Conservation (phyloP, 2,329 filamentous ascomycete species). For the Xylaria sp. region DNA sequence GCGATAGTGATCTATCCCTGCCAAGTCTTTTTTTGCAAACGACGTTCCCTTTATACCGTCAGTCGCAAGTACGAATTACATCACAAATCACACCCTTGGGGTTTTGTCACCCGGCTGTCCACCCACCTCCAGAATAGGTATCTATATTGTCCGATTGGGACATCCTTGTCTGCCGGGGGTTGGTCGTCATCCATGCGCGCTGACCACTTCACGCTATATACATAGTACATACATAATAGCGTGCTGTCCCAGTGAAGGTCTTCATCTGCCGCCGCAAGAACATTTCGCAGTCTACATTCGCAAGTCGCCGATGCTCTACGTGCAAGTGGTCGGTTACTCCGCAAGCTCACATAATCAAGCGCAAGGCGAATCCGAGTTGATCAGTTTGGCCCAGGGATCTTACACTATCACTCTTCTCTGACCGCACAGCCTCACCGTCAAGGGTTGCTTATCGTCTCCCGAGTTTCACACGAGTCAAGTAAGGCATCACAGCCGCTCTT, state of each 20-base stretch:
- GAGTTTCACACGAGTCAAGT: constrained; percentile 14
- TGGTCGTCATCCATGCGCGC: background rate
- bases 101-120: constrained; percentile 14
- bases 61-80: constrained; percentile 5
- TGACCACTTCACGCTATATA: background rate
- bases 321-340: constrained; percentile 14
- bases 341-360: constrained; percentile 29
- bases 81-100: constrained; percentile 5
- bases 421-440: constrained; percentile 29
- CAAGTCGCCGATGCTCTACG: constrained; percentile 7
- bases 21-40: constrained; percentile 9
- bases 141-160: constrained; percentile 7
- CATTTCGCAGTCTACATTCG: background rate
- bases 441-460: constrained; percentile 13
- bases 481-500: constrained; percentile 8
- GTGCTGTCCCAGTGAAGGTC: constrained; percentile 3
- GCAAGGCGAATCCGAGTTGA: constrained; percentile 19
- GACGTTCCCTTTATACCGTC: background rate
- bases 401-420: constrained; percentile 15
- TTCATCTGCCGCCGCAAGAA: constrained; percentile 14
- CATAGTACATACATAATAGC: constrained; percentile 8
- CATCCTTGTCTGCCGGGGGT: constrained; percentile 23
- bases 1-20: constrained; percentile 17
- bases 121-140: constrained; percentile 6
- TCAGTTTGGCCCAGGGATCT: background rate